A percentile compares a stretch with the other conserved stretches of the same genome.
phyloP scores from a whole-genome alignment of 179 eudicot genomes.

The Monotropa hypopitys region DNA sequence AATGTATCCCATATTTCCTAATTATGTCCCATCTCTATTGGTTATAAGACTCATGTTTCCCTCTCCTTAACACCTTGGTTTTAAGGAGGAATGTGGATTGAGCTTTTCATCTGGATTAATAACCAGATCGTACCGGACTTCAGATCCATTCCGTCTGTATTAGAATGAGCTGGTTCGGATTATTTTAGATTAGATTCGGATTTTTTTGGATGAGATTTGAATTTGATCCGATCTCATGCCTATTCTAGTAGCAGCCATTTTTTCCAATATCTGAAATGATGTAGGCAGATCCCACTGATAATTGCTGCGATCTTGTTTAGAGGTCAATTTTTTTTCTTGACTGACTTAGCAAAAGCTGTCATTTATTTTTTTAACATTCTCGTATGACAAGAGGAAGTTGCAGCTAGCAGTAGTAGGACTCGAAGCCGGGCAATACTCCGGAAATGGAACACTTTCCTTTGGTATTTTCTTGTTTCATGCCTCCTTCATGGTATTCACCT shows the following conservation, averaged over 20 bases:
- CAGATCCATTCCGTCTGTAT: too few relatives aligned
- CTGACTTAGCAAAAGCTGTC: not conserved
- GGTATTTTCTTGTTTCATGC: not conserved
- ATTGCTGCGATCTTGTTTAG: not conserved
- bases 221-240: too few relatives aligned
- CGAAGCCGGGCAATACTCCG: not conserved
- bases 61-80: too few relatives aligned
- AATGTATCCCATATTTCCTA: too few relatives aligned
- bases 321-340: not conserved
- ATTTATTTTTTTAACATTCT: not conserved
- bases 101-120: too few relatives aligned
- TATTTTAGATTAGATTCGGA: too few relatives aligned
- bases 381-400: not conserved
- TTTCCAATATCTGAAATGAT: not conserved
- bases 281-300: not conserved
- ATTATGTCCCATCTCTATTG: too few relatives aligned
- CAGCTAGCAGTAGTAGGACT: not conserved
- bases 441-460: not conserved
- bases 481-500: not conserved
- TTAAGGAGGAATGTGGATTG: too few relatives aligned
- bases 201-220: too few relatives aligned
- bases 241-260: not conserved
- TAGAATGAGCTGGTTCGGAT: too few relatives aligned
- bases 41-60: too few relatives aligned
- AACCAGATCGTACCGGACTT: too few relatives aligned